Base-by-base conservation (phyloP, 345 rosid genomes). In the Rhodamnia argentea region DNA sequence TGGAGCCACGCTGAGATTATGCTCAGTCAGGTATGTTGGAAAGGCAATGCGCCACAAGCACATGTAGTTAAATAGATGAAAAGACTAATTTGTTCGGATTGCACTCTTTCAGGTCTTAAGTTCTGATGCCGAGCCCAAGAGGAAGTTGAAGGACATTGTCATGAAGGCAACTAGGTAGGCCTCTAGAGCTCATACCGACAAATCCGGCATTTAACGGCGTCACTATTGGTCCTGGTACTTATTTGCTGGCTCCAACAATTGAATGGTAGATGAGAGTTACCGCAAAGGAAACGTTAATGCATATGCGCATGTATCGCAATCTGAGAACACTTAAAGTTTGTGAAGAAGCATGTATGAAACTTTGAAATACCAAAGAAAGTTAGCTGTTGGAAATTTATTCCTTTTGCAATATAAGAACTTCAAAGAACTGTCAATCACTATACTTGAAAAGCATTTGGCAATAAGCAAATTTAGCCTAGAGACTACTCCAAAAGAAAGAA, bases 161-260 rank as follows among this genome's bases (percentile, higher is more conserved):
- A 92, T 95, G 94, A 96, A 95, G 54, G 99, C 98, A 84, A 95
- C 99, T 7, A 92, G 98, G 99, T 96, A 10, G 20, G 47, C 27
- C 47, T 37, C 4, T 70, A 22, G 81, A 37, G 47, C 50, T 18
- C 18, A 70, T 70, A 70, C 18, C 52, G 11, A 40, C 24, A 85
- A 8, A 85, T 83, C 24, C 6, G 13, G 47, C 23, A 70, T 70
- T 37, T 70, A 10, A 70, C 4, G 81, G 18, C 1, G 24, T 70
- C 81, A 37, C 81, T 37, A 70, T 70, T 37, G 47, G 81, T 70
- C 24, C 47, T 70, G 26, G 81, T 70, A 32, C 81, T 37, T 37
- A 10, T 70, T 32, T 70, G 81, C 81, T 70, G 20, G 10, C 81
- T 70, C 47, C 5, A 37, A 37, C 81, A 18, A 70, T 37, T 70